Base-by-base conservation (phyloP, 2,329 filamentous ascomycete genomes). In the Fusarium beomiforme region DNA sequence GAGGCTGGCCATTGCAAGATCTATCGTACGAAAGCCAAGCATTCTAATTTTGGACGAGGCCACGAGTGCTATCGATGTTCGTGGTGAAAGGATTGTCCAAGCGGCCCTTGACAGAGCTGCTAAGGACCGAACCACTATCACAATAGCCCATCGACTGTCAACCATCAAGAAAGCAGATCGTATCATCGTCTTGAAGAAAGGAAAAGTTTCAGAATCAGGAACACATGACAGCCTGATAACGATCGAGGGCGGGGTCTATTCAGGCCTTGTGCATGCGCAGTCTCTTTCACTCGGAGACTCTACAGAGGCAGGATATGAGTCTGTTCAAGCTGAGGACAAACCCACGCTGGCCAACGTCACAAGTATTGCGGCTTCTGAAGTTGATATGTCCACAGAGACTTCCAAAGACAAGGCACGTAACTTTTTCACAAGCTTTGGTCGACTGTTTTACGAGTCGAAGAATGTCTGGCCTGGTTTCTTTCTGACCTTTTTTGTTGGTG, bases 31-130 rank as follows among this genome's bases (percentile, higher is more conserved):
- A 63, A 85, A 91, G 66, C 92, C 93, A 0, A 86, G 86, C 17
- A 92, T 93, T 42, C 83, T 94, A 5, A 90, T 95, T 37, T 83
- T 96, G 11, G 92, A 96, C 75, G 92, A 95, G 79, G 92, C 93
- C 1, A 94, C 92, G 0, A 92, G 89, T 62, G 90, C 91, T 17
- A 86, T 88, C 53, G 86, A 88, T 46, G 84, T 86, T 6, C 83
- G 85, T 6, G 83, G 86, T 19, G 87, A 89, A 67, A 81, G 84
- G 13, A 86, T 90, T 49, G 91, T 93, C 3, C 91, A 93, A 74
- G 85, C 87, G 43, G 87, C 91, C 1, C 83, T 92, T 17, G 87
- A 90, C 69, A 84, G 85, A 39, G 86, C 92, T 5, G 90, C 90
- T 0, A 79, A 86, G 63, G 86, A 87, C 57, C 84, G 91, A 16